These are phyloP conservation scores for Suhomyces coccinellae DNA, from an alignment of 1,139 yeast genomes.

Conservation along the genomic window DNA sequence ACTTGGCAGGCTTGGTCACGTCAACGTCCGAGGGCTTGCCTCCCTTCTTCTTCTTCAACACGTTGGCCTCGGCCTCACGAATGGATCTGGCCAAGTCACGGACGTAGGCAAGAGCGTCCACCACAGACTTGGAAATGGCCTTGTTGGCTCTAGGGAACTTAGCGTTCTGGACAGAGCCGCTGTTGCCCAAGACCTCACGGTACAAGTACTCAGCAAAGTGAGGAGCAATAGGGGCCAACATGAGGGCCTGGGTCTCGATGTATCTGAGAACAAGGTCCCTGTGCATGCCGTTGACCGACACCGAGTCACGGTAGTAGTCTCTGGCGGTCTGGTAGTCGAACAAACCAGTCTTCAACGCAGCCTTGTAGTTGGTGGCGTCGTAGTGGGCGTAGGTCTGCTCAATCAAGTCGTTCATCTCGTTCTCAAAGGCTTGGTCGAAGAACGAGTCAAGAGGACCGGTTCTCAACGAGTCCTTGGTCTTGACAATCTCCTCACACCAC, in stretches of 20 bases:
- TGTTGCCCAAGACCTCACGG: slow-evolving; percentile 69
- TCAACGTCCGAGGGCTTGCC: slow-evolving; percentile 75
- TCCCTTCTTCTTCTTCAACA: slow-evolving; percentile 88
- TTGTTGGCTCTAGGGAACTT: slow-evolving; percentile 72
- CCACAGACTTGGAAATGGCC: slow-evolving; percentile 60
- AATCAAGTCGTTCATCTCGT: slow-evolving; percentile 85
- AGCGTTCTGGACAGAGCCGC: slow-evolving; percentile 68
- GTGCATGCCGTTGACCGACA: slow-evolving; percentile 71
- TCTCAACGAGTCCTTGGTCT: slow-evolving; percentile 57
- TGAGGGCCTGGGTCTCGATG: slow-evolving; percentile 80
- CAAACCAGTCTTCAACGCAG: slow-evolving; percentile 85
- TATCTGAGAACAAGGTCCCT: slow-evolving; percentile 76
- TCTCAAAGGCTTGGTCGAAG: slow-evolving; percentile 87
- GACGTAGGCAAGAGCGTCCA: slow-evolving; percentile 75
- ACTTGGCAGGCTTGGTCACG: slow-evolving; percentile 65
- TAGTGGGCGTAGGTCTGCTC: slow-evolving; percentile 72
- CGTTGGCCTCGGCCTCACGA: slow-evolving; percentile 90
- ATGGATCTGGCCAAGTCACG: slow-evolving; percentile 76
- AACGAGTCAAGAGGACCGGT: slow-evolving; percentile 66
- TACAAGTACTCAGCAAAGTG: slow-evolving; percentile 91
- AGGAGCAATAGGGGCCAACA: slow-evolving; percentile 92
- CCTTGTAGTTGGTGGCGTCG: slow-evolving; percentile 74
- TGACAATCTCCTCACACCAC: slow-evolving; percentile 83
- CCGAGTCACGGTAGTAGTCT: slow-evolving; percentile 91
- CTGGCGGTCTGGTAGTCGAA: slow-evolving; percentile 94